Conservation (phyloP, 2,329 filamentous ascomycete genomes). For the Phoma sp. region DNA sequence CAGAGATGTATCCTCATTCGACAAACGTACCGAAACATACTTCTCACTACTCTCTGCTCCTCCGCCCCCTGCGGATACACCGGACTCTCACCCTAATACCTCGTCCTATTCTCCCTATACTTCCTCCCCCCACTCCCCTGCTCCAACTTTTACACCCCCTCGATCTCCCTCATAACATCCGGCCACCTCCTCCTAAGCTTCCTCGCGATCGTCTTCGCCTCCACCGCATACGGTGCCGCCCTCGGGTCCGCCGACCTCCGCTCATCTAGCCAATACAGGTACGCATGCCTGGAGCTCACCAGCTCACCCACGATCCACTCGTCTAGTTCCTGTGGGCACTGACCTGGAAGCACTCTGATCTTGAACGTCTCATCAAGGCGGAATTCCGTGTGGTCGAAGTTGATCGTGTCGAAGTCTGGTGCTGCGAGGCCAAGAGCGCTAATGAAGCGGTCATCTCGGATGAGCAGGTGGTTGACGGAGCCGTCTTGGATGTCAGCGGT, state of each 20-base stretch:
- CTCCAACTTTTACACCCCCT: conserved; percentile 21
- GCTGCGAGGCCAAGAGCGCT: conserved; percentile 16
- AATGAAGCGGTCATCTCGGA: conserved; percentile 20
- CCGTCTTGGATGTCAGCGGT: conserved; percentile 23
- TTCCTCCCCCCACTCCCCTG: conserved; percentile 7
- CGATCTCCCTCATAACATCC: conserved; percentile 26
- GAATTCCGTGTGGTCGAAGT: neutral
- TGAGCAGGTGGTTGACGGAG: conserved; percentile 24
- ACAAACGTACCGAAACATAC: conserved; percentile 20
- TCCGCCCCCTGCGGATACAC: neutral
- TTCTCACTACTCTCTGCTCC: neutral
- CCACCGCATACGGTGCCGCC: conserved; percentile 8
- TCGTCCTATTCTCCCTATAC: conserved; percentile 15
- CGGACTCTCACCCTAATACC: conserved; percentile 20
- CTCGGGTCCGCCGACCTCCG: conserved; percentile 14
- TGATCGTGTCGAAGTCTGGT: conserved; percentile 5
- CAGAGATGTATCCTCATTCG: no score
- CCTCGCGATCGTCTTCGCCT: conserved; percentile 17
- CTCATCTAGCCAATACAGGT: conserved; percentile 26
- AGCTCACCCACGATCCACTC: conserved; percentile 24
- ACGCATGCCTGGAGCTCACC: conserved; percentile 22
- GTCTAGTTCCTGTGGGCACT: neutral
- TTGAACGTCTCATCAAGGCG: conserved; percentile 20
- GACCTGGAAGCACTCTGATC: conserved; percentile 9
- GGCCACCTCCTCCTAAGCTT: conserved; percentile 10